Base-by-base conservation (phyloP, 352 stramenopile species). In the Plasmopara viticola region DNA sequence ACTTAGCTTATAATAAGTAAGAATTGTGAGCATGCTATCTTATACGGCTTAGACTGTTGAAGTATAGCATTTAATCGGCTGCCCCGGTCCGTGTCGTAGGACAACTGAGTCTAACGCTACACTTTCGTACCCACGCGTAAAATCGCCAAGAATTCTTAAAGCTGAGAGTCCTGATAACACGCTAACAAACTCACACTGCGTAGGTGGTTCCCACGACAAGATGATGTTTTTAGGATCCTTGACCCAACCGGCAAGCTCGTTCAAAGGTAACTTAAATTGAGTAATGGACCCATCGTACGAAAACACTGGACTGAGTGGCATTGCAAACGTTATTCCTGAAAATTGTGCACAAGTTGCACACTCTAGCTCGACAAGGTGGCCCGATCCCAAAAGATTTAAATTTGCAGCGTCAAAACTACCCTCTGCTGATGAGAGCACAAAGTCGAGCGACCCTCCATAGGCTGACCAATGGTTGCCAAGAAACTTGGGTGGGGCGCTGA, bases 221-320 rank as follows among this genome's bases (percentile, higher is more conserved):
- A 97, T 65, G 41, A 86, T 77, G 56, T 97, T 97, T 55, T 95
- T 91, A 8, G 87, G 90, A 58, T 97, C 86, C 50, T 92, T 94
- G 9, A 92, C 17, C 90, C 90, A 97, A 4, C 87, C 86, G n/a
- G 68, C 66, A 37, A 74, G 70, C 56, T 96, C 86, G 15, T 75
- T 74, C 14, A 97, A 74, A 5, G 72, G 72, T 13, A 97, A 38
- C 3, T 64, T 70, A 58, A 95, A 97, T 48, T 87, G 74, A 35
- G 78, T 94, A 17, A 79, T 85, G 14, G 69, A 64, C 6, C 87
- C 88, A 49, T 87, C 77, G 54, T 95, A 97, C 28, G 70, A 70
- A 42, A 90, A 90, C 29, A 83, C 72, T 9, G 60, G 59, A 20
- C 68, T 80, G 6, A 97, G 59, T 10, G 86, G 86, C 77, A 95